Evolutionary conservation across 2,329 filamentous ascomycete genomes (phyloP).

Genomic region (Pleochaeta shiraiana): DNA sequence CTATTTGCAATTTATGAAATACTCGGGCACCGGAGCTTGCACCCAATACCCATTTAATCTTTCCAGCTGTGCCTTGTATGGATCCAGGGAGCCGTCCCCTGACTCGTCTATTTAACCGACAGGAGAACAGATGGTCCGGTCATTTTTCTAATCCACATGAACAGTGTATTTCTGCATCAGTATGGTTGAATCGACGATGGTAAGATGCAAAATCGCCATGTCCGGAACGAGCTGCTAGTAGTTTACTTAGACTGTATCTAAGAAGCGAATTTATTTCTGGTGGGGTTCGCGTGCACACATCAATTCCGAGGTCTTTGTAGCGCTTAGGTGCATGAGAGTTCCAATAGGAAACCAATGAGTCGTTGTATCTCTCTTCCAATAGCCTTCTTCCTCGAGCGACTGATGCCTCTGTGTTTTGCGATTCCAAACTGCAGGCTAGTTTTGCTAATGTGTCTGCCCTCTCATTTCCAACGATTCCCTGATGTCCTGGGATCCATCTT

Average conservation of each 20-base stretch:
- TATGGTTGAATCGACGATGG: not conserved
- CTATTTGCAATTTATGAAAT: too few species aligned
- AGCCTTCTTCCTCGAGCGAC: not conserved
- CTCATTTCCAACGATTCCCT: not conserved
- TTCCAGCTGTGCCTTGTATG: too few species aligned
- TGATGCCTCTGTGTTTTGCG: not conserved
- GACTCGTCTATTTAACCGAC: too few species aligned
- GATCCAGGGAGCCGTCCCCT: too few species aligned
- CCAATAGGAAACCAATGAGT: not conserved
- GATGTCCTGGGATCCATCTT: not conserved
- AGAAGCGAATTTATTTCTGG: constrained; percentile 2
- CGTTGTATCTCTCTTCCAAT: not conserved
- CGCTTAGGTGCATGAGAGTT: not conserved
- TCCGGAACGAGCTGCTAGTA: not conserved
- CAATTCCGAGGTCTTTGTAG: not conserved
- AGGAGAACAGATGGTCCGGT: too few species aligned
- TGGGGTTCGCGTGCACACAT: not conserved
- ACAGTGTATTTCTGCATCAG: too few species aligned
- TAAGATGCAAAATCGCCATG: constrained; percentile 4
- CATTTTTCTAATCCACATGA: too few species aligned
- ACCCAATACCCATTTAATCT: too few species aligned
- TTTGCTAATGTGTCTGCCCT: not conserved
- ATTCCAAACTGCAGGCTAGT: not conserved
- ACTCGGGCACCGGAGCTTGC: too few species aligned
- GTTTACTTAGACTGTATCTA: not conserved